Base-by-base conservation (phyloP, 1,139 yeast species). In the Pichia sp. region DNA sequence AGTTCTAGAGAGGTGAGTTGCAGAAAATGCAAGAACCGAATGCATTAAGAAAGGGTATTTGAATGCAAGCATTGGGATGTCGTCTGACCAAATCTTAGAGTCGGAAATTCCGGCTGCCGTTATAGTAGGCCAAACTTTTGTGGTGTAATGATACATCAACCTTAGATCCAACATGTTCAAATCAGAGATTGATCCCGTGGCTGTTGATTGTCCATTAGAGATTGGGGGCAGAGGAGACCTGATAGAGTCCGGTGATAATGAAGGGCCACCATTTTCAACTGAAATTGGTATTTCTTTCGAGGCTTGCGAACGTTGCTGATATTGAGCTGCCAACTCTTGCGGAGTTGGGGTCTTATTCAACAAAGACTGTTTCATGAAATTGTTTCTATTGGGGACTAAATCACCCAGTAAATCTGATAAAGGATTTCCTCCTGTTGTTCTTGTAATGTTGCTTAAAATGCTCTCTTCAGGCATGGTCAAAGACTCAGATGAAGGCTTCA, bases 41-140 rank as follows among this genome's bases (percentile, higher is more conserved):
- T 91, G 97, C 97, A 91, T 90, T 59, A 91, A 72, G 62, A 88
- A 90, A 18, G 96, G 96, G 66, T 85, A 85, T 54, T 85, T 82
- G 68, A 91, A 89, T 8, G 97, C 96, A 55, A 91, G 73, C 74
- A 83, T 80, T 1, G 97, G 96, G 18, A 91, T 88, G 61, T 88
- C 95, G 49, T 79, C 80, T 51, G 83, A 81, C 98, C 98, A 91
- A 37, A 91, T 86, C 59, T 85, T 80, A 34, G 87, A 83, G 59
- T 87, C 95, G 19, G 95, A 85, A 37, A 90, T 88, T 1, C 96
- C 96, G 0, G 96, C 95, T 1, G 86, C 88, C 0, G 96, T 87
- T 47, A 91, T 88, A 1, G 97, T 87, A 46, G 83, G 82, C 68
- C 96, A 86, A 1, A 90, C 96, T 42, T 80, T 83, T 0, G 89